phyloP scores from a whole-genome alignment of 2,329 filamentous ascomycete genomes.

The Zarea fungicola region DNA sequence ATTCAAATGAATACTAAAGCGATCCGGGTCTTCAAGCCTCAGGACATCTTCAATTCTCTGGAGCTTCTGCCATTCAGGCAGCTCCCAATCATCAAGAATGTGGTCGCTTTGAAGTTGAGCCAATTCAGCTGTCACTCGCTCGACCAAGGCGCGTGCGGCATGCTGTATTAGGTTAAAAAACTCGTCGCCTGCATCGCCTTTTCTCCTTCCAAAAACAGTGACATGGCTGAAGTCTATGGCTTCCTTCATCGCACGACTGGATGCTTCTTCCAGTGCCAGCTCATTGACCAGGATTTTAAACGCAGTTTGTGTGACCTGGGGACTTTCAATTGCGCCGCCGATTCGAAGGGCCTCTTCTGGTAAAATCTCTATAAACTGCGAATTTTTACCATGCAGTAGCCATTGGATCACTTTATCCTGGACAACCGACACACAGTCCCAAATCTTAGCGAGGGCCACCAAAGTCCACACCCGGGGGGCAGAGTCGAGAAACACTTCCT shows the following conservation, averaged over 20 bases:
- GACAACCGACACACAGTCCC: slow-evolving; percentile 45
- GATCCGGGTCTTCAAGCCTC: slow-evolving; percentile 13
- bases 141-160: slow-evolving; percentile 47
- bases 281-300: slow-evolving; percentile 61
- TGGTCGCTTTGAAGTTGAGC: slow-evolving; percentile 28
- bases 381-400: slow-evolving; percentile 52
- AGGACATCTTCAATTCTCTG: slow-evolving; percentile 21
- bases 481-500: slow-evolving; percentile 54
- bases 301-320: slow-evolving; percentile 39
- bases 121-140: slow-evolving; percentile 34
- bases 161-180: slow-evolving; percentile 54
- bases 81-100: slow-evolving; percentile 25
- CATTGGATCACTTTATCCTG: slow-evolving; percentile 50
- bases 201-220: slow-evolving; percentile 40
- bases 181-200: slow-evolving; percentile 47
- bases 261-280: slow-evolving; percentile 44
- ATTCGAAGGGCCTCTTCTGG: slow-evolving; percentile 58
- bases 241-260: slow-evolving; percentile 5
- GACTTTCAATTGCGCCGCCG: slow-evolving; percentile 41
- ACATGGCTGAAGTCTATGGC: slow-evolving; percentile 17
- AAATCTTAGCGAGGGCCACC: slow-evolving; percentile 55
- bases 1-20: neutral
- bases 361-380: slow-evolving; percentile 56
- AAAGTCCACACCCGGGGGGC: slow-evolving; percentile 63
- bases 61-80: slow-evolving; percentile 31